Conservation (phyloP, 495 filamentous ascomycete species). For the Tuber indicum region DNA sequence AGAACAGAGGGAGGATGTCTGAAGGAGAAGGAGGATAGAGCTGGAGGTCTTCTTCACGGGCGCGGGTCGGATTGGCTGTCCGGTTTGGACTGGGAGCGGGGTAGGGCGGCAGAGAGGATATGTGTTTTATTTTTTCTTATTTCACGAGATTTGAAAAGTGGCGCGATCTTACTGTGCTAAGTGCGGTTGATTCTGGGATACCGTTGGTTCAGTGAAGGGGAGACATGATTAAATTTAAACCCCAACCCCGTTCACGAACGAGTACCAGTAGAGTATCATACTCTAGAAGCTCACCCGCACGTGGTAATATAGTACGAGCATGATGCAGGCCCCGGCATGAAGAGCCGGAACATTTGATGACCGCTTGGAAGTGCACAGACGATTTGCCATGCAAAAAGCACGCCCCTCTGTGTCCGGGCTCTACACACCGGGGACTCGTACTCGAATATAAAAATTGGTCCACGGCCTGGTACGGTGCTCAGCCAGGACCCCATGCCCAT, state of each 20-base stretch:
- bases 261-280: background rate
- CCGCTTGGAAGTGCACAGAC: too few relatives aligned
- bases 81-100: background rate
- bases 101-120: background rate
- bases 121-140: background rate
- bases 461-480: background rate
- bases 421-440: too few relatives aligned
- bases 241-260: too few relatives aligned
- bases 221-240: background rate
- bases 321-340: too few relatives aligned
- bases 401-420: too few relatives aligned
- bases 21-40: background rate
- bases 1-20: background rate
- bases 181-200: background rate
- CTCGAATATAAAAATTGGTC: background rate
- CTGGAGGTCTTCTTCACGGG: background rate
- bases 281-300: background rate
- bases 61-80: background rate
- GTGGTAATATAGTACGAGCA: background rate
- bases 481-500: background rate
- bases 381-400: too few relatives aligned
- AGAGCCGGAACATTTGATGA: too few relatives aligned
- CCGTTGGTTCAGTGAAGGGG: background rate
- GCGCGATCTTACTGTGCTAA: background rate
- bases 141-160: background rate